Conservation (phyloP, 768 basidiomycete species). For the Hygrocybe coccinea region DNA sequence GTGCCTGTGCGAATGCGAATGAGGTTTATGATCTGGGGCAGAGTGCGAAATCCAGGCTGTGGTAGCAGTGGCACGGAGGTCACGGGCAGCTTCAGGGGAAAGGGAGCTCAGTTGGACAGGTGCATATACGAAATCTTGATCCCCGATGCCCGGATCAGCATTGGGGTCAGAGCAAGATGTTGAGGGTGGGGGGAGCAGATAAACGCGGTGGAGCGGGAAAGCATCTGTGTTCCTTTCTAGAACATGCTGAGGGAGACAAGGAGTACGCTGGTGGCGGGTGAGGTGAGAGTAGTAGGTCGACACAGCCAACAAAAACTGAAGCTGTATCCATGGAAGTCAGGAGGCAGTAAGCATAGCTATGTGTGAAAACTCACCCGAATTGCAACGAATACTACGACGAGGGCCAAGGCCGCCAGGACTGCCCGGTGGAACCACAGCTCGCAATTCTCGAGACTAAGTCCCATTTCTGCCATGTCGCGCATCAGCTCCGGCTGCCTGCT, state of each 20-base stretch:
- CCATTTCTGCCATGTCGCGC: constrained; percentile 63
- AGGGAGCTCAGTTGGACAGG: constrained; percentile 57
- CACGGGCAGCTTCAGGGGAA: constrained; percentile 46
- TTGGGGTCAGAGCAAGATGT: constrained; percentile 13
- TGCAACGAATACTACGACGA: constrained; percentile 58
- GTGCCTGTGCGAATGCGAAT: constrained; percentile 28
- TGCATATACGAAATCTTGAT: constrained; percentile 56
- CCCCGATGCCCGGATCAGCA: constrained; percentile 14
- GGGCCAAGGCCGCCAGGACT: constrained; percentile 51
- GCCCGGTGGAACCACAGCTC: constrained; percentile 73
- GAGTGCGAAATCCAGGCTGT: constrained; percentile 60
- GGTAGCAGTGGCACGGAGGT: constrained; percentile 49
- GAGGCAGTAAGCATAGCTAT: not conserved
- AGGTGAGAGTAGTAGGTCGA: constrained; percentile 60
- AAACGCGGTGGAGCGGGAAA: constrained; percentile 51
- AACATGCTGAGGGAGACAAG: constrained; percentile 14
- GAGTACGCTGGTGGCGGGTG: constrained; percentile 35
- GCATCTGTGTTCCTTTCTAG: constrained; percentile 15
- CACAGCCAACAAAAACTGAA: constrained; percentile 73
- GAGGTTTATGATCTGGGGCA: constrained; percentile 22
- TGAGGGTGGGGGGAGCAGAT: constrained; percentile 48
- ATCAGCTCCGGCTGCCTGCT: constrained; percentile 72
- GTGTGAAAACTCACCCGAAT: constrained; percentile 49
- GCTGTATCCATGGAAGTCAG: constrained; percentile 33
- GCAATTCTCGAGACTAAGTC: constrained; percentile 74